Conservation (phyloP, 2,329 filamentous ascomycete species). For the Mariannaea sp. region DNA sequence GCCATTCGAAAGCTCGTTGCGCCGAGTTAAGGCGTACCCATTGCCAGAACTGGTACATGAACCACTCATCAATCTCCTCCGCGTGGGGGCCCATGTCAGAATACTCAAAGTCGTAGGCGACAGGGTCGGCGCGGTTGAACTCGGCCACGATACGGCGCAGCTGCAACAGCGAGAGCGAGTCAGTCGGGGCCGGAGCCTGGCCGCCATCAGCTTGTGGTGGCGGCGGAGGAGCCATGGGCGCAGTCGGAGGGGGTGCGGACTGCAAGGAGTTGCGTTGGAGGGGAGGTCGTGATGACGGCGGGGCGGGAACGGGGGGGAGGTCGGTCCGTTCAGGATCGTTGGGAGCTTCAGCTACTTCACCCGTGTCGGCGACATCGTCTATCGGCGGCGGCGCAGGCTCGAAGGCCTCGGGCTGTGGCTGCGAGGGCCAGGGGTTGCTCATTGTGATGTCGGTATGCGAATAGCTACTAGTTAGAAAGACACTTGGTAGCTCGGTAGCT, state of each 20-base stretch:
- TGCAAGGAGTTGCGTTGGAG: slow-evolving; percentile 40
- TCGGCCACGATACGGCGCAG: slow-evolving; percentile 75
- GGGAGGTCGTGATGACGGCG: slow-evolving; percentile 34
- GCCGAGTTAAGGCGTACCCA: slow-evolving; percentile 77
- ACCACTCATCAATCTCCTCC: slow-evolving; percentile 97
- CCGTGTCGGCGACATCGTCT: slow-evolving; percentile 50
- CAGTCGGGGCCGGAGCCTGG: slow-evolving; percentile 50
- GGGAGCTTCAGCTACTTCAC: slow-evolving; percentile 41
- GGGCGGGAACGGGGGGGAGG: slow-evolving; percentile 43
- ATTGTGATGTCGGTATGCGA: slow-evolving; percentile 41
- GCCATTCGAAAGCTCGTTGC: slow-evolving; percentile 75
- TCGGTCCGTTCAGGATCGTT: slow-evolving; percentile 44
- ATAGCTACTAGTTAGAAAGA: background rate
- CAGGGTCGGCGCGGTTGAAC: slow-evolving; percentile 69
- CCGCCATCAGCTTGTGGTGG: background rate
- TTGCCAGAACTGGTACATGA: slow-evolving; percentile 87
- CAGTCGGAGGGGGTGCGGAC: slow-evolving; percentile 29
- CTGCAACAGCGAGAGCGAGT: slow-evolving; percentile 78
- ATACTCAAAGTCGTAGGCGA: slow-evolving; percentile 86
- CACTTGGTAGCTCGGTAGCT: slow-evolving; percentile 8
- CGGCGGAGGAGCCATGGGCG: slow-evolving; percentile 39
- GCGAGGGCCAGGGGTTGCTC: slow-evolving; percentile 52
- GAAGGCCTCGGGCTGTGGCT: slow-evolving; percentile 42
- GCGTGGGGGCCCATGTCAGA: slow-evolving; percentile 73
- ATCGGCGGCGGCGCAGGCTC: slow-evolving; percentile 29